These are phyloP conservation scores for Amniculicola lignicola DNA, from an alignment of 495 filamentous ascomycete genomes.

Conservation along the genomic window DNA sequence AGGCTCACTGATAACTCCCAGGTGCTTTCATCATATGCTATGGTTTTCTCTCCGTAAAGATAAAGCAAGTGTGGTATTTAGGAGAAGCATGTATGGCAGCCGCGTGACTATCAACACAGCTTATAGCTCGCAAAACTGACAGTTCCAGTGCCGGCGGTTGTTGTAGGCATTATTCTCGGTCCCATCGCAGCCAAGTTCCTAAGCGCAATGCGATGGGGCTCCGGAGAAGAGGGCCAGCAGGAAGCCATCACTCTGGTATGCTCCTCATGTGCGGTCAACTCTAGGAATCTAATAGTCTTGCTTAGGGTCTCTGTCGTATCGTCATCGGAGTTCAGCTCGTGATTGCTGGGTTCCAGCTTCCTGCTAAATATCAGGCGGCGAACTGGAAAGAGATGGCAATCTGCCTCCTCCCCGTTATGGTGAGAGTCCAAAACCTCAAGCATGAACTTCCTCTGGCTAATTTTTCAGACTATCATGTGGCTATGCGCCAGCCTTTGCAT, in stretches of 20 bases:
- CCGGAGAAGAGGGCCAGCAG: conserved; percentile 13
- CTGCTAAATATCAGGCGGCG: conserved; percentile 17
- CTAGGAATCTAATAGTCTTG: neutral
- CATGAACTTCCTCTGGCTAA: no score
- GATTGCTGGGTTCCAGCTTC: conserved; percentile 24
- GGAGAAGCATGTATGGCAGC: conserved; percentile 12
- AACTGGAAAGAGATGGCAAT: conserved; percentile 25
- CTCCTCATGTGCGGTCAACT: neutral
- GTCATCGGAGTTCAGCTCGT: conserved; percentile 27
- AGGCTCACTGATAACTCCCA: neutral
- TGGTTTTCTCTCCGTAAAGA: conserved; percentile 15
- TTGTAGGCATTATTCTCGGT: conserved; percentile 10
- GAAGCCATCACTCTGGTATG: conserved; percentile 25
- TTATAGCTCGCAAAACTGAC: neutral
- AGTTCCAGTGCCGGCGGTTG: conserved; percentile 2
- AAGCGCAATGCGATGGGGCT: conserved; percentile 14
- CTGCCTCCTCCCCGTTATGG: conserved; percentile 25
- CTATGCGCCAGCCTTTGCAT: conserved; percentile 24
- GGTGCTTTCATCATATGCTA: conserved; percentile 10
- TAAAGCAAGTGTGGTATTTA: conserved; percentile 13
- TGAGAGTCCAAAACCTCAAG: no score
- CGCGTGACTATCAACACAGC: no score
- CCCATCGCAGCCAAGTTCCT: conserved; percentile 8
- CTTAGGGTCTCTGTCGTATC: conserved; percentile 15
- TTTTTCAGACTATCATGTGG: conserved; percentile 29